Conservation (phyloP, 352 stramenopile species). For the Phytophthora cactorum region DNA sequence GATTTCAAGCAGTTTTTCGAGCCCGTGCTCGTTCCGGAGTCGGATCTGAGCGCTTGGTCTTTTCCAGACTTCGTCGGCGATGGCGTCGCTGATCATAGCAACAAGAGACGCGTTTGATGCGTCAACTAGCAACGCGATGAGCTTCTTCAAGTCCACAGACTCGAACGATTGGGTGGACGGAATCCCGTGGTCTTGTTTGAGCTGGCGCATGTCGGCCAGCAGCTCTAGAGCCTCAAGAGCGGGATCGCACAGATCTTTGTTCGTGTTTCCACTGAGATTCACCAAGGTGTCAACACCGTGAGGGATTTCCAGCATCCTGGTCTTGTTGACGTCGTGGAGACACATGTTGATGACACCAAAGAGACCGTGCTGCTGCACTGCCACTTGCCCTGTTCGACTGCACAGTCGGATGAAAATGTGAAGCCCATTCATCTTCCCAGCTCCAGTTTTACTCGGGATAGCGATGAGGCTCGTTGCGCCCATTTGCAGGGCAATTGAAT, state of each 20-base stretch:
- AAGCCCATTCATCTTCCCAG: constrained; percentile 39
- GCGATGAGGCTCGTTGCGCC: constrained; percentile 29
- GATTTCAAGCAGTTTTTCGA: constrained; percentile 67
- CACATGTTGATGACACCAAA: constrained; percentile 86
- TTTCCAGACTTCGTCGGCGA: constrained; percentile 83
- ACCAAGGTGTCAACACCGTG: constrained; percentile 83
- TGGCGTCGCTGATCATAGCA: constrained; percentile 74
- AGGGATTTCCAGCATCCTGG: constrained; percentile 67
- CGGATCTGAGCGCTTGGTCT: constrained; percentile 59
- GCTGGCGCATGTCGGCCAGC: constrained; percentile 68
- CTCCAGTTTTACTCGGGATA: constrained; percentile 11
- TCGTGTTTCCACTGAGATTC: constrained; percentile 68
- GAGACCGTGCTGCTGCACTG: constrained; percentile 70
- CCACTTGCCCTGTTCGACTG: constrained; percentile 20
- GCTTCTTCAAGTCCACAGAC: constrained; percentile 63
- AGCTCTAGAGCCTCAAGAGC: constrained; percentile 79
- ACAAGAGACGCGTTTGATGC: constrained; percentile 61
- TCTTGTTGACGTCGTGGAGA: constrained; percentile 88
- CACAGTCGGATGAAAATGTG: constrained; percentile 63
- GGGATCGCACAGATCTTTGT: constrained; percentile 67
- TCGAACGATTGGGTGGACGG: constrained; percentile 38
- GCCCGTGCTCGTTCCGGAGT: constrained; percentile 68
- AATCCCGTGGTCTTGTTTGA: constrained; percentile 47
- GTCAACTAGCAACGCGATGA: constrained; percentile 70
- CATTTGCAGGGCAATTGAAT: constrained; percentile 70